phyloP scores from a whole-genome alignment of 345 rosid species.

The Rubroshorea leprosula region DNA sequence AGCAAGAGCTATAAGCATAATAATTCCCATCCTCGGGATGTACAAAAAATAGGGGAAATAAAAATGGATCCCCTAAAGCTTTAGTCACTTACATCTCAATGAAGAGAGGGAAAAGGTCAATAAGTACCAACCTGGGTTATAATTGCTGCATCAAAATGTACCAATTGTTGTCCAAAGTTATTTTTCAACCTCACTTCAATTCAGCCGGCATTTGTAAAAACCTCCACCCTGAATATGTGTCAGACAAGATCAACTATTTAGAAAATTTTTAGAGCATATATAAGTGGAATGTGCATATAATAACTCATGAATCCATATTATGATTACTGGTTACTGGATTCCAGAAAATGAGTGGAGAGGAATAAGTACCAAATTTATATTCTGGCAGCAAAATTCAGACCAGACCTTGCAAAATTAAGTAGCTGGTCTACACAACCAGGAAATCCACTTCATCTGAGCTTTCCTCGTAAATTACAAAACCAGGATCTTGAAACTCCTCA shows the following conservation, averaged over 20 bases:
- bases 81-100: conserved; percentile 5
- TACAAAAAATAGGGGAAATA: neutral
- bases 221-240: conserved; percentile 6
- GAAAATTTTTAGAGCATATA: neutral
- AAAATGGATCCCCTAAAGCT: neutral
- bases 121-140: no score
- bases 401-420: conserved; percentile 1
- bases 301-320: neutral
- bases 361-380: conserved; percentile 22
- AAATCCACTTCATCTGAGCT: conserved; percentile 66
- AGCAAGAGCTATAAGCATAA: no score
- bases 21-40: neutral
- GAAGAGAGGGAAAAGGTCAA: neutral
- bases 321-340: neutral
- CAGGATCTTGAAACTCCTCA: conserved; percentile 53
- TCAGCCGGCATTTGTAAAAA: conserved; percentile 4
- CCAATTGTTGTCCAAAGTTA: neutral
- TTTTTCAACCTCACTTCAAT: conserved; percentile 5
- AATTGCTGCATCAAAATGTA: neutral
- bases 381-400: conserved; percentile 4
- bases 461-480: conserved; percentile 40
- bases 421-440: conserved; percentile 30
- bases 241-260: neutral
- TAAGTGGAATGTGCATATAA: neutral
- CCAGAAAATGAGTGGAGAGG: neutral